Evolutionary conservation across 2,329 filamentous ascomycete species (phyloP).

Genomic region (Penicillium sp.): DNA sequence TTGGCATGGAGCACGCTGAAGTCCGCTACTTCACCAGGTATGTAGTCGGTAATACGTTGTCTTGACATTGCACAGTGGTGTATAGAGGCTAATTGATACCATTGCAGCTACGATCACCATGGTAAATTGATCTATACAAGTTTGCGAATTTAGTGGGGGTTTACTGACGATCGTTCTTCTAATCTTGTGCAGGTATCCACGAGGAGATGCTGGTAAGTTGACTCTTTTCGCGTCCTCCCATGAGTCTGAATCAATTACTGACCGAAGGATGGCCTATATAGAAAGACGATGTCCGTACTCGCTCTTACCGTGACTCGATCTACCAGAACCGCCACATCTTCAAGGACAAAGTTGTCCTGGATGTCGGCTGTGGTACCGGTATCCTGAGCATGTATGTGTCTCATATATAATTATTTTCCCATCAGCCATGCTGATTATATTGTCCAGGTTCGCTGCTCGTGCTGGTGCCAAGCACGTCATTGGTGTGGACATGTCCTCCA

Average conservation of each 20-base stretch:
- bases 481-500: conserved; percentile 98
- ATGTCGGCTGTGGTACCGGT: conserved; percentile 94
- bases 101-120: conserved; percentile 89
- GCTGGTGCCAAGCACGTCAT: conserved; percentile 98
- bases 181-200: conserved; percentile 70
- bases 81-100: background rate
- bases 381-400: conserved; percentile 88
- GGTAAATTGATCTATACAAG: conserved; percentile 58
- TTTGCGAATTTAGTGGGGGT: conserved; percentile 10
- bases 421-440: conserved; percentile 5
- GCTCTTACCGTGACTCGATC: conserved; percentile 95
- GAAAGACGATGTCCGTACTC: conserved; percentile 98
- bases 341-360: conserved; percentile 89
- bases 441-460: conserved; percentile 84
- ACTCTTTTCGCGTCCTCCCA: background rate
- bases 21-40: conserved; percentile 99
- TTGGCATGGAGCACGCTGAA: conserved; percentile 82
- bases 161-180: conserved; percentile 28
- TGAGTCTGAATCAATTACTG: background rate
- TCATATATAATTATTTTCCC: background rate
- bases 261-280: conserved; percentile 39
- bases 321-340: conserved; percentile 94
- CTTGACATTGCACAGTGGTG: conserved; percentile 8
- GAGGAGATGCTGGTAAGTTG: conserved; percentile 92
- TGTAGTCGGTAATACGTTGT: conserved; percentile 11